These are phyloP conservation scores for Cryoendolithus antarcticus DNA, from an alignment of 2,329 filamentous ascomycete species.

Conservation along the genomic window DNA sequence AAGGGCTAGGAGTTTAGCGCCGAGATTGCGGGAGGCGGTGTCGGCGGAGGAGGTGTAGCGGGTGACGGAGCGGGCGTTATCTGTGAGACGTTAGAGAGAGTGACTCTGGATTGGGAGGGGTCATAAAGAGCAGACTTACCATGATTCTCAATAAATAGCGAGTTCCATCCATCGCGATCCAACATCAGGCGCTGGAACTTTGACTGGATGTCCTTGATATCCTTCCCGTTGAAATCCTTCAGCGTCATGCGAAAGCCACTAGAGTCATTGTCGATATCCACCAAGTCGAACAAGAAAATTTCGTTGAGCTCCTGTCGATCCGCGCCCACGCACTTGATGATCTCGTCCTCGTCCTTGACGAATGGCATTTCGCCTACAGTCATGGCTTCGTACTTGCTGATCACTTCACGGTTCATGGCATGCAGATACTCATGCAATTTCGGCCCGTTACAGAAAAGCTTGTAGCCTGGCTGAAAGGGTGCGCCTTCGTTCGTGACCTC, in stretches of 20 bases:
- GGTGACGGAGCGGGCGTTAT: slow-evolving; percentile 36
- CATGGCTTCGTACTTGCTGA: slow-evolving; percentile 45
- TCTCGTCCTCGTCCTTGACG: slow-evolving; percentile 31
- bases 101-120: neutral
- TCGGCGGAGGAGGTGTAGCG: slow-evolving; percentile 38
- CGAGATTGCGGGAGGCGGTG: slow-evolving; percentile 32
- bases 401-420: slow-evolving; percentile 39
- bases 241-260: slow-evolving; percentile 24
- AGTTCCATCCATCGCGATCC: slow-evolving; percentile 38
- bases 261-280: slow-evolving; percentile 26
- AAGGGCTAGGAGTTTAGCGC: slow-evolving; percentile 34
- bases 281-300: slow-evolving; percentile 38
- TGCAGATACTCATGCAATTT: slow-evolving; percentile 46
- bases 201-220: slow-evolving; percentile 17
- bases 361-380: slow-evolving; percentile 52
- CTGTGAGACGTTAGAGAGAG: slow-evolving; percentile 2
- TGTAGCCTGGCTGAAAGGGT: slow-evolving; percentile 35
- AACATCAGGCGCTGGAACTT: slow-evolving; percentile 38
- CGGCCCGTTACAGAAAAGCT: slow-evolving; percentile 45
- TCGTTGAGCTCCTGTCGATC: slow-evolving; percentile 32
- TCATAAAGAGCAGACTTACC: slow-evolving; percentile 18
- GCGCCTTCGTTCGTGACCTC: slow-evolving; percentile 27
- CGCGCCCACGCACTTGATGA: slow-evolving; percentile 31
- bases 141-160: slow-evolving; percentile 42
- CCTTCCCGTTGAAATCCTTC: slow-evolving; percentile 26